Base-by-base conservation (phyloP, 208 protist genomes). In the Angomonas ambiguus region DNA sequence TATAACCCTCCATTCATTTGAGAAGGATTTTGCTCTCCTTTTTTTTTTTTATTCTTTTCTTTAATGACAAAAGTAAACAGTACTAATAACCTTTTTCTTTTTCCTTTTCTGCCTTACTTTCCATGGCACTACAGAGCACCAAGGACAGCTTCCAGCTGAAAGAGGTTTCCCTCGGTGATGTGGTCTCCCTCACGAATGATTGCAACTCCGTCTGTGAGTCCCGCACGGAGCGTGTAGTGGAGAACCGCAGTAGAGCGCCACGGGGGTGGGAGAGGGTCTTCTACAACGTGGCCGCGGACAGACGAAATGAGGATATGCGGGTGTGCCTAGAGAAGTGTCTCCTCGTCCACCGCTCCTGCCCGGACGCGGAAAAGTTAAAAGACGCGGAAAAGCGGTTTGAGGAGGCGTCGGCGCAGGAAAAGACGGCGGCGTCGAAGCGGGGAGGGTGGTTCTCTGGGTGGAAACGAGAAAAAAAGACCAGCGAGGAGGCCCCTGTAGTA, bases 211-310 rank as follows among this genome's bases (percentile, higher is more conserved):
- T 82, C 24, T 85, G 80, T 62, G 55, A 59, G 34, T 68, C 71
- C 6, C 41, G 51, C 24, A 85, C 80, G 2, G 62, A 73, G 49
- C 74, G 80, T 51, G 59, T 82, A 2, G 57, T 85, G 1, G 72
- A 77, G 28, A 85, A 85, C 67, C 62, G 66, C 38, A 79, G 76
- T 66, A 72, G 76, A 11, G 80, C 80, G 0, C 80, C 80, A 31
- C 71, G 66, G 55, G 80, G 80, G 16, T 85, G 75, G 75, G 80
- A 85, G 30, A 53, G 24, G n/a, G 62, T 78, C 34, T 85, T 74
- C 48, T 51, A 67, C 34, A 22, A 57, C n/a, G 76, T 79, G 3
- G 80, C 80, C 16, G 60, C 79, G 33, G 60, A 76, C 25, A 60
- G 80, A 22, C 71, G 76, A 18, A 48, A 74, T 30, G 73, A 82